A percentile compares a stretch with the other conserved stretches of the same genome.
These are phyloP conservation scores for Xylariales sp. DNA, from an alignment of 2,329 filamentous ascomycete genomes.

Conservation along the genomic window DNA sequence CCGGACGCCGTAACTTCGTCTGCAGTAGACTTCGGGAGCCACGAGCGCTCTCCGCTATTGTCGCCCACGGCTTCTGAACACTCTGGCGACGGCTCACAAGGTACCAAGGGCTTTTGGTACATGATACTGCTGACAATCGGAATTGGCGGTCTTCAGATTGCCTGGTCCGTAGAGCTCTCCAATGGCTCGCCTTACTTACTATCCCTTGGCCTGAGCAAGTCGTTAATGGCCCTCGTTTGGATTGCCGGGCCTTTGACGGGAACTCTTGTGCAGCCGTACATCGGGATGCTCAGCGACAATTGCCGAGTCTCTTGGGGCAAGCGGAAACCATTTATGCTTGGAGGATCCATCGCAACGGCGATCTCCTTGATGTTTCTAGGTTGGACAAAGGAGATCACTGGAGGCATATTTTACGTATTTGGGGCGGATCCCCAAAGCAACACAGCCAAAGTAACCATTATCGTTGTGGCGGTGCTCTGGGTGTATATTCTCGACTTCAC, in stretches of 20 bases:
- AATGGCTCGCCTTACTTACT: slow-evolving; percentile 85
- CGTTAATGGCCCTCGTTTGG: slow-evolving; percentile 79
- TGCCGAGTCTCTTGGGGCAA: slow-evolving; percentile 72
- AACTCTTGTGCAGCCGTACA: slow-evolving; percentile 74
- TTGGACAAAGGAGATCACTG: slow-evolving; percentile 71
- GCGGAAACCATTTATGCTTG: slow-evolving; percentile 77
- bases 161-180: slow-evolving; percentile 92
- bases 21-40: slow-evolving; percentile 25
- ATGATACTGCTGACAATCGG: slow-evolving; percentile 80
- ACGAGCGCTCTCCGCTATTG: too few relatives aligned
- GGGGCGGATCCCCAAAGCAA: slow-evolving; percentile 63
- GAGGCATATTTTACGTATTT: slow-evolving; percentile 63
- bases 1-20: too few relatives aligned
- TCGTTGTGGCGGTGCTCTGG: slow-evolving; percentile 76
- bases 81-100: slow-evolving; percentile 35
- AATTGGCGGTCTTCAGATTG: slow-evolving; percentile 86
- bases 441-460: slow-evolving; percentile 61
- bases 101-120: slow-evolving; percentile 79
- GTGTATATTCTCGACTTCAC: slow-evolving; percentile 91
- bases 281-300: slow-evolving; percentile 77
- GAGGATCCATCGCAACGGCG: slow-evolving; percentile 63
- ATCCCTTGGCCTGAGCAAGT: slow-evolving; percentile 78
- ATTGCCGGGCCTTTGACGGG: slow-evolving; percentile 78
- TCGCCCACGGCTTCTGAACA: slow-evolving; percentile 8
- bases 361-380: slow-evolving; percentile 64